Evolutionary conservation across 2,329 filamentous ascomycete species (phyloP).

Genomic region (Pseudopyricularia cyperi): DNA sequence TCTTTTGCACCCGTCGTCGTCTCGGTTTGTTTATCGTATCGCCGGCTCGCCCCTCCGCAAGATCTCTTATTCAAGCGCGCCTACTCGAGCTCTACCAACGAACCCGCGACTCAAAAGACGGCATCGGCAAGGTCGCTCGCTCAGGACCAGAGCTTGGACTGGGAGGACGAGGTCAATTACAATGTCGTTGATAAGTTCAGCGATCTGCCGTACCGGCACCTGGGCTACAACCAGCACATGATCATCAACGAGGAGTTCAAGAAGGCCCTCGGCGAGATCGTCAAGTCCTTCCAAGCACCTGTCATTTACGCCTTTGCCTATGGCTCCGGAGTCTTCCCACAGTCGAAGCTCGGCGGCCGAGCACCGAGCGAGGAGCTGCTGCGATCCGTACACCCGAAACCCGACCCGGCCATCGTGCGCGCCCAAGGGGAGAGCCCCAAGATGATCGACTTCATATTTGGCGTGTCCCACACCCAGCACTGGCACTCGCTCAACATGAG

Average conservation of each 20-base stretch:
- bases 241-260: slow-evolving; percentile 93
- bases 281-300: slow-evolving; percentile 84
- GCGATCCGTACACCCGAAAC: slow-evolving; percentile 63
- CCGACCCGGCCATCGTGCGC: slow-evolving; percentile 67
- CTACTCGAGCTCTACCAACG: background rate
- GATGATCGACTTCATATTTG: slow-evolving; percentile 98
- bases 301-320: slow-evolving; percentile 97
- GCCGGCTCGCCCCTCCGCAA: background rate
- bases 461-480: slow-evolving; percentile 86
- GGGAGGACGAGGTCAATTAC: slow-evolving; percentile 64
- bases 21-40: background rate
- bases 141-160: slow-evolving; percentile 27
- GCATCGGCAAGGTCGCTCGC: background rate
- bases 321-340: slow-evolving; percentile 90
- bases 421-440: slow-evolving; percentile 82
- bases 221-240: slow-evolving; percentile 94
- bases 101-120: background rate
- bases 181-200: slow-evolving; percentile 57
- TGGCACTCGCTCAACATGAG: slow-evolving; percentile 90
- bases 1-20: background rate
- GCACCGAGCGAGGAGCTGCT: slow-evolving; percentile 42
- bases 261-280: slow-evolving; percentile 70
- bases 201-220: slow-evolving; percentile 64
- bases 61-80: background rate
- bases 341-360: slow-evolving; percentile 40